Evolutionary conservation across 2,329 filamentous ascomycete genomes (phyloP).

Genomic region (Arthrocladium fulminans): DNA sequence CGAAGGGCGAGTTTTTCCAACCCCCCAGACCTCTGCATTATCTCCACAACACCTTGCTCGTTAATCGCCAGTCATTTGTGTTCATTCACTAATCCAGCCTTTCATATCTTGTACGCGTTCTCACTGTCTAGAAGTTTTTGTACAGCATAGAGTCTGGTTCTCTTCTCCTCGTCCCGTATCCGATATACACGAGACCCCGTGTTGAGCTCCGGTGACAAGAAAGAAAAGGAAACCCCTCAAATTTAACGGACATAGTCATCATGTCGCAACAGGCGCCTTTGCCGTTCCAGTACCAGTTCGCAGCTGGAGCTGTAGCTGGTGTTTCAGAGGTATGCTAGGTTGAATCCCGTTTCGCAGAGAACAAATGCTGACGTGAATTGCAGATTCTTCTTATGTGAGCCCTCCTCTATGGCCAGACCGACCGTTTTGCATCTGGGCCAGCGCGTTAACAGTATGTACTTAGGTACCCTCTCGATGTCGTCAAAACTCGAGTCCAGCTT

Average conservation of each 20-base stretch:
- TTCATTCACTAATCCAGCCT: neutral
- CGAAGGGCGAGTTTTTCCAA: no score
- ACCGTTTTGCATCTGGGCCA: neutral
- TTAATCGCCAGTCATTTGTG: neutral
- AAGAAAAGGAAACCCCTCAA: no score
- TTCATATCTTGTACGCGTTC: no score
- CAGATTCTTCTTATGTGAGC: constrained; percentile 82
- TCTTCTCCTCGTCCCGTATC: no score
- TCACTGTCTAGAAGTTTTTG: neutral
- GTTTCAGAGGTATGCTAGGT: constrained; percentile 74
- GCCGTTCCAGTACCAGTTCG: constrained; percentile 91
- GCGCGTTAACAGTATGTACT: constrained; percentile 11
- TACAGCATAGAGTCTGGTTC: no score
- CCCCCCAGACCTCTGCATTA: neutral
- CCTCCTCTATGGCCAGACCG: constrained; percentile 8
- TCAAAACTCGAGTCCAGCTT: constrained; percentile 94
- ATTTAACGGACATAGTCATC: neutral
- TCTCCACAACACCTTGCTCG: neutral
- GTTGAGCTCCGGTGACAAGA: no score
- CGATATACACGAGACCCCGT: no score
- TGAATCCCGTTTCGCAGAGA: neutral
- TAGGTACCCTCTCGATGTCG: constrained; percentile 97
- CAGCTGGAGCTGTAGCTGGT: constrained; percentile 90
- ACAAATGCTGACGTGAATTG: constrained; percentile 8
- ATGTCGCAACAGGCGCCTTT: constrained; percentile 55